Conservation (phyloP, 352 stramenopile genomes). For the Thalassiosira oceanica region DNA sequence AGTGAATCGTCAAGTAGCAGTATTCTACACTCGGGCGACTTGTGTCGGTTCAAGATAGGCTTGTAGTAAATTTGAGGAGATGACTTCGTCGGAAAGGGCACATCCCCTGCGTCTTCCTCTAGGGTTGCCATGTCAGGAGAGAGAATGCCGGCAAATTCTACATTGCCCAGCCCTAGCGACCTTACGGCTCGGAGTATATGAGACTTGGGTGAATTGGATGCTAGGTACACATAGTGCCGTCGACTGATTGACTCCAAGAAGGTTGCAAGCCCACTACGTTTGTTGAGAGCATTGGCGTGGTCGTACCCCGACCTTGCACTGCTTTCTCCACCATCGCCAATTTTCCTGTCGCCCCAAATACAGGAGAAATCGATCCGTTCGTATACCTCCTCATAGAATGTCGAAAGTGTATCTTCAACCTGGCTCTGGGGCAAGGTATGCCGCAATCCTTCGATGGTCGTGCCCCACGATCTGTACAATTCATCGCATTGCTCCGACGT, state of each 20-base stretch:
- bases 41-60: constrained; percentile 49
- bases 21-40: constrained; percentile 21
- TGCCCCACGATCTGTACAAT: constrained; percentile 72
- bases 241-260: constrained; percentile 44
- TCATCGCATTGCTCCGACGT: constrained; percentile 65
- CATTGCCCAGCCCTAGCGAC: constrained; percentile 61
- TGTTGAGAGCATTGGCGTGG: constrained; percentile 46
- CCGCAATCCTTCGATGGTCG: constrained; percentile 76
- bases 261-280: constrained; percentile 33
- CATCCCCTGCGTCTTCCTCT: background rate
- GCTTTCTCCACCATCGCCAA: constrained; percentile 2
- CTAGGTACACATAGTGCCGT: constrained; percentile 63
- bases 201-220: constrained; percentile 80
- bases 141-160: constrained; percentile 57
- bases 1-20: constrained; percentile 78
- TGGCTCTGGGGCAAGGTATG: constrained; percentile 36
- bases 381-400: constrained; percentile 73
- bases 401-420: constrained; percentile 32
- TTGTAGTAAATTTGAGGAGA: constrained; percentile 66
- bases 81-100: constrained; percentile 65
- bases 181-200: constrained; percentile 73
- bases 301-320: constrained; percentile 42
- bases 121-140: constrained; percentile 60
- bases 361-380: constrained; percentile 60
- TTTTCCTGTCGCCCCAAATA: constrained; percentile 31